Conservation (phyloP, 2,329 filamentous ascomycete genomes). For the Aspergillus ochraceus region DNA sequence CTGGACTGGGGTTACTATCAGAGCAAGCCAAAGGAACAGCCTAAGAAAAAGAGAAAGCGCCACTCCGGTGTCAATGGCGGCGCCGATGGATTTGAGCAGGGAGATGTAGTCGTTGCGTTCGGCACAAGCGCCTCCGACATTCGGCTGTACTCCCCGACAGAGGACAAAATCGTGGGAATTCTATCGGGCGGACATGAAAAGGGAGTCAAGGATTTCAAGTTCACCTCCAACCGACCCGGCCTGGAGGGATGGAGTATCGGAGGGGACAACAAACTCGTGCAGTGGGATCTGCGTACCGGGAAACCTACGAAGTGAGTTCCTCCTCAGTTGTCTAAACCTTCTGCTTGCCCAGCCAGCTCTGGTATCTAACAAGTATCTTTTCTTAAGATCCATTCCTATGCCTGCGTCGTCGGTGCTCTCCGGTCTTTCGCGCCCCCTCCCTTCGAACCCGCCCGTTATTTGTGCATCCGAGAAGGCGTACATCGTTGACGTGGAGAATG, state of each 20-base stretch:
- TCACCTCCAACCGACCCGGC: conserved; percentile 40
- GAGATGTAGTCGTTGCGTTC: conserved; percentile 50
- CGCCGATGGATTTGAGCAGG: conserved; percentile 33
- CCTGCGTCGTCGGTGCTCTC: conserved; percentile 41
- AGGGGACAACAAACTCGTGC: conserved; percentile 52
- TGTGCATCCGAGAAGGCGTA: conserved; percentile 53
- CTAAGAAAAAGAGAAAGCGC: conserved; percentile 55
- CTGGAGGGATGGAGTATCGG: conserved; percentile 55
- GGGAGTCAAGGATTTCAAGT: conserved; percentile 53
- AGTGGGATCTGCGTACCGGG: conserved; percentile 51
- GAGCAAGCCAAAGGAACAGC: conserved; percentile 34
- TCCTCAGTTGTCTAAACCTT: conserved; percentile 2
- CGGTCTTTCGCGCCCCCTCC: conserved; percentile 43
- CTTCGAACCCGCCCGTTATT: conserved; percentile 45
- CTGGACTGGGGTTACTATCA: conserved; percentile 53
- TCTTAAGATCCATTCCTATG: conserved; percentile 45
- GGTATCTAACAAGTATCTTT: conserved; percentile 14
- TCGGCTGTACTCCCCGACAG: conserved; percentile 50
- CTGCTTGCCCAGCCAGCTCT: not conserved
- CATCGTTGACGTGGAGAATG: conserved; percentile 44
- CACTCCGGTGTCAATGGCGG: conserved; percentile 42
- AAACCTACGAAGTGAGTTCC: conserved; percentile 43
- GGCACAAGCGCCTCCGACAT: conserved; percentile 51
- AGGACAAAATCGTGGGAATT: conserved; percentile 48
- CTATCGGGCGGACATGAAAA: conserved; percentile 49